Conservation (phyloP, 2,329 filamentous ascomycete species). For the Emergomyces africanus region DNA sequence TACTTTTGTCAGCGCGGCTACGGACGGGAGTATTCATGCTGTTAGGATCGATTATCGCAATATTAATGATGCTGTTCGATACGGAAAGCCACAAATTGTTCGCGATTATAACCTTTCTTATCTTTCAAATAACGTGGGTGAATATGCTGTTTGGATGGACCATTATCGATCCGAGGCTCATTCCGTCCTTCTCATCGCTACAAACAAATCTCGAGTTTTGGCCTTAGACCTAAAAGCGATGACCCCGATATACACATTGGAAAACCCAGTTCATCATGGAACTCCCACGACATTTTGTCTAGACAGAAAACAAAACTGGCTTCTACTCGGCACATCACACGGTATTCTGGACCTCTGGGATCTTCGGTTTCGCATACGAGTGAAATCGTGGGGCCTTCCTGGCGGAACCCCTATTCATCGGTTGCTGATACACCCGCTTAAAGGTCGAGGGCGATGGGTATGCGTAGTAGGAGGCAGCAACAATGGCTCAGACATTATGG, state of each 20-base stretch:
- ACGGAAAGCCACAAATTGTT: slow-evolving; percentile 63
- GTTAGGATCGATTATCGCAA: slow-evolving; percentile 64
- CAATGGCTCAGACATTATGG: slow-evolving; percentile 69
- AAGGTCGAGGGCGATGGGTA: slow-evolving; percentile 68
- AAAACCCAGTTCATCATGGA: slow-evolving; percentile 85
- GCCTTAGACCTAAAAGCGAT: slow-evolving; percentile 82
- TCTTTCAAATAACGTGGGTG: slow-evolving; percentile 34
- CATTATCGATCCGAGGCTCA: slow-evolving; percentile 73
- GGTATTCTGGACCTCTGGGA: slow-evolving; percentile 94
- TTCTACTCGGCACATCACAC: slow-evolving; percentile 82
- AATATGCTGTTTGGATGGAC: slow-evolving; percentile 80
- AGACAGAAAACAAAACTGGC: slow-evolving; percentile 76
- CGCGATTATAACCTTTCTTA: slow-evolving; percentile 61
- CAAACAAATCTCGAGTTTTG: slow-evolving; percentile 69
- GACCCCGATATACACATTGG: slow-evolving; percentile 63
- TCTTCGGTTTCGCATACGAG: slow-evolving; percentile 76
- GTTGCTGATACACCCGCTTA: slow-evolving; percentile 63
- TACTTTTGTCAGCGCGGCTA: slow-evolving; percentile 81
- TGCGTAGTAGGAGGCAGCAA: slow-evolving; percentile 81
- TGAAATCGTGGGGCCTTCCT: slow-evolving; percentile 79
- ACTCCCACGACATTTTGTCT: slow-evolving; percentile 84
- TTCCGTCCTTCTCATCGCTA: slow-evolving; percentile 77
- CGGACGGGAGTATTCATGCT: slow-evolving; percentile 79
- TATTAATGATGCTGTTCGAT: slow-evolving; percentile 49
- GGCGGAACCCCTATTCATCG: slow-evolving; percentile 70